Conservation (phyloP, 2,329 filamentous ascomycete species). For the Onygena corvina region DNA sequence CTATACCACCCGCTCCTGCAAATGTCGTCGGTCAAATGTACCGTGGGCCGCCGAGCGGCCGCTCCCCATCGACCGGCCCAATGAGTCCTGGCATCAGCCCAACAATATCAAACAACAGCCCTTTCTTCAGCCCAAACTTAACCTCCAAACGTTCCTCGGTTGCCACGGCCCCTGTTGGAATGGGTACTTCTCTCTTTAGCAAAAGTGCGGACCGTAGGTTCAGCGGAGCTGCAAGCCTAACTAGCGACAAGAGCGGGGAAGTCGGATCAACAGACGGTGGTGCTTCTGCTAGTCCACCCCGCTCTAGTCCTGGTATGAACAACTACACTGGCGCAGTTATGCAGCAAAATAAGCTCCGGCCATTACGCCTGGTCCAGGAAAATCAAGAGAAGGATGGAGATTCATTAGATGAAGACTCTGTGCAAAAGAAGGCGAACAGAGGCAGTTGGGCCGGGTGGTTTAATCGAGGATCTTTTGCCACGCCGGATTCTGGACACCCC, state of each 20-base stretch:
- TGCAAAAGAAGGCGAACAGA: constrained; percentile 36
- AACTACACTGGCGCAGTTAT: constrained; percentile 55
- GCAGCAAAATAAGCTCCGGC: constrained; percentile 63
- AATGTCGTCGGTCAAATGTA: constrained; percentile 84
- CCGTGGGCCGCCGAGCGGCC: constrained; percentile 41
- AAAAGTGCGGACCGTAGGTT: constrained; percentile 38
- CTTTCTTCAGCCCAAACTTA: constrained; percentile 38
- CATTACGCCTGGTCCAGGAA: constrained; percentile 77
- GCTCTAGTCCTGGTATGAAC: constrained; percentile 55
- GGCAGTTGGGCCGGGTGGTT: constrained; percentile 39
- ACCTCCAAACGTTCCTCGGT: constrained; percentile 33
- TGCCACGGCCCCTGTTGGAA: constrained; percentile 26
- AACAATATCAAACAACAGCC: constrained; percentile 35
- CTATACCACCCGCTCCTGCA: constrained; percentile 40
- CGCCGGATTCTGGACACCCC: not conserved
- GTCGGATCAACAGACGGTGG: constrained; percentile 32
- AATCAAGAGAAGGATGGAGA: constrained; percentile 37
- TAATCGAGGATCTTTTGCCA: constrained; percentile 23
- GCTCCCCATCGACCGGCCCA: constrained; percentile 40
- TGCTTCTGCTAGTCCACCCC: constrained; percentile 41
- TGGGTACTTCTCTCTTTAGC: constrained; percentile 41
- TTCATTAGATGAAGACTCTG: constrained; percentile 32
- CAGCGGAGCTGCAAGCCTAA: constrained; percentile 56
- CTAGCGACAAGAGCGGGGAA: constrained; percentile 38
- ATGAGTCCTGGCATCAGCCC: constrained; percentile 42